Conservation (phyloP, 164 flowering plant species). For the Vitis amurensis region DNA sequence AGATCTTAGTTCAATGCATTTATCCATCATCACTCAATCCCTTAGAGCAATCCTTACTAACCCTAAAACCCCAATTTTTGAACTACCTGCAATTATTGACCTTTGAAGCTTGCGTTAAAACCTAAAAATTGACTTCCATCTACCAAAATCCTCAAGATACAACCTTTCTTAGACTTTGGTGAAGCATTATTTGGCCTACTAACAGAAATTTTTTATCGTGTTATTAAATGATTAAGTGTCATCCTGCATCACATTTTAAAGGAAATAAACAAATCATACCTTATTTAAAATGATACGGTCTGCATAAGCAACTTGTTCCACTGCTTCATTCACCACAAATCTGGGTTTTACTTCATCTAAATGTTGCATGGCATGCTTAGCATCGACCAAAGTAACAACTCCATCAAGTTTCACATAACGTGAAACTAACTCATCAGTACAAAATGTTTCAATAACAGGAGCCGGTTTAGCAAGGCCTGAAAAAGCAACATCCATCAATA, state of each 20-base stretch:
- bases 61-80: too few relatives aligned
- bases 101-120: too few relatives aligned
- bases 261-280: constrained; percentile 31
- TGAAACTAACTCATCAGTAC: constrained; percentile 78
- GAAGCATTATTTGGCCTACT: too few relatives aligned
- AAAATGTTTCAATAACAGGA: constrained; percentile 95
- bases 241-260: background rate
- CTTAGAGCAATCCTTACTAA: too few relatives aligned
- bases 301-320: constrained; percentile 98
- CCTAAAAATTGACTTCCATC: too few relatives aligned
- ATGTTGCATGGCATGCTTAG: constrained; percentile 86
- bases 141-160: too few relatives aligned
- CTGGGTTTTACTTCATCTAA: constrained; percentile 92
- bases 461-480: constrained; percentile 98
- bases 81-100: too few relatives aligned
- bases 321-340: constrained; percentile 96
- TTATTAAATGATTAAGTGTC: too few relatives aligned
- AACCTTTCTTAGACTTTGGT: too few relatives aligned
- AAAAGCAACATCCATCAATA: constrained; percentile 6
- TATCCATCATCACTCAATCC: too few relatives aligned
- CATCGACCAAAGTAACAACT: constrained; percentile 93
- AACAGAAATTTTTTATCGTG: too few relatives aligned
- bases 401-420: constrained; percentile 91
- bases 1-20: too few relatives aligned
- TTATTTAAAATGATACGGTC: constrained; percentile 93